Base-by-base conservation (phyloP, 305 asterid species). In the Rubia peregrina region DNA sequence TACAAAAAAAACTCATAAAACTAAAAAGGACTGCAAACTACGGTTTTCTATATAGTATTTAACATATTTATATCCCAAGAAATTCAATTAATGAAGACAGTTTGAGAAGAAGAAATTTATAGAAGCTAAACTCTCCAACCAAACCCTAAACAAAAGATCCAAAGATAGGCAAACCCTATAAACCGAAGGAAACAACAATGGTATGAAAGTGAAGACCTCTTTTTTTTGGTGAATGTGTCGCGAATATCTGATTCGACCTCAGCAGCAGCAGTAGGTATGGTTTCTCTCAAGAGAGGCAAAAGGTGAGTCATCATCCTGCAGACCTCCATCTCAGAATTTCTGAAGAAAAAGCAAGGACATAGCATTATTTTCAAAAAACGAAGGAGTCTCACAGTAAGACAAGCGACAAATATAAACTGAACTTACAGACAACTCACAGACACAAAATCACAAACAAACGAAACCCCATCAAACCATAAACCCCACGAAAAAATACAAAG, bases 221-320 rank as follows among this genome's bases (percentile, higher is more conserved):
- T n/a, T n/a, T n/a, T 80, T 65, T 79, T 86, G 68, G 78, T 62
- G 63, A 75, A 36, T 46, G 57, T 69, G 67, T 83, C 81, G 49
- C 74, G 80, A 72, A 88, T 84, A 79, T 83, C 88, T 43, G 81
- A 61, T 80, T 91, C 98, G 73, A 94, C 79, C 79, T 94, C 98
- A 71, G 49, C 77, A 67, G 99, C 99, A 84, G 96, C 99, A 80
- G 78, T 76, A 46, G 99, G 99, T 72, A 91, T 74, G 74, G 82
- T 81, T 66, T 91, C 95, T 80, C 83, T 78, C 69, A 94, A 83
- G 55, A 94, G 97, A 78, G 98, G 98, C 86, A 94, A 81, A 78
- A 78, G 88, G 30, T 85, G 82, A 65, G 90, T 85, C 97, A 94
- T 76, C 86, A 83, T 80, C 83, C 49, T 90, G 77, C 74, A 75